Conservation (phyloP, 2,329 filamentous ascomycete species). For the Epichloe elymi region DNA sequence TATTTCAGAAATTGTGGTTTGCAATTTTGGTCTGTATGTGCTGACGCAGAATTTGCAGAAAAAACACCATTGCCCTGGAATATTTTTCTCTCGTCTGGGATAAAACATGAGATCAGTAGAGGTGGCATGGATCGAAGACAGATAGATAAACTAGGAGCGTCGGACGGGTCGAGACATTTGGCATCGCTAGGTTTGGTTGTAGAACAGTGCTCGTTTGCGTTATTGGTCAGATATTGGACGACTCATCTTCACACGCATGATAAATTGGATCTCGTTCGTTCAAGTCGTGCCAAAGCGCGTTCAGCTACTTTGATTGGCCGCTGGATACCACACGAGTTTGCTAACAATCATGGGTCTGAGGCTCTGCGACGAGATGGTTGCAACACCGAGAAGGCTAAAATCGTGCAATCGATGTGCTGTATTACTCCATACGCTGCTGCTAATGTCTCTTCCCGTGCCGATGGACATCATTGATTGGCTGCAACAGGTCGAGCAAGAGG, state of each 20-base stretch:
- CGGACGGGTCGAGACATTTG: neutral
- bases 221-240: neutral
- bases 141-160: too few species aligned
- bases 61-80: too few species aligned
- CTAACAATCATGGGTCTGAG: neutral
- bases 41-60: too few species aligned
- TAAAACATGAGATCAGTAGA: too few species aligned
- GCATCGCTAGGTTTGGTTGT: neutral
- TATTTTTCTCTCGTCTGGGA: too few species aligned
- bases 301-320: slow-evolving; percentile 1
- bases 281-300: slow-evolving; percentile 5
- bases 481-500: neutral
- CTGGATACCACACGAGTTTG: neutral
- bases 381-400: slow-evolving; percentile 3
- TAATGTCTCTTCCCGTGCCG: neutral
- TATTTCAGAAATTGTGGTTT: too few species aligned
- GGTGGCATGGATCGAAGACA: too few species aligned
- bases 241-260: slow-evolving; percentile 5
- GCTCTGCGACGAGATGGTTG: neutral
- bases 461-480: slow-evolving; percentile 1
- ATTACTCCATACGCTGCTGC: neutral
- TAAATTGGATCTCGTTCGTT: slow-evolving; percentile 6
- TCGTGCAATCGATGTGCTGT: slow-evolving; percentile 1
- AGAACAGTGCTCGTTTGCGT: neutral
- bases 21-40: too few species aligned